phyloP scores from a whole-genome alignment of 371 early-diverging fungal genomes.

The Circinella minor region DNA sequence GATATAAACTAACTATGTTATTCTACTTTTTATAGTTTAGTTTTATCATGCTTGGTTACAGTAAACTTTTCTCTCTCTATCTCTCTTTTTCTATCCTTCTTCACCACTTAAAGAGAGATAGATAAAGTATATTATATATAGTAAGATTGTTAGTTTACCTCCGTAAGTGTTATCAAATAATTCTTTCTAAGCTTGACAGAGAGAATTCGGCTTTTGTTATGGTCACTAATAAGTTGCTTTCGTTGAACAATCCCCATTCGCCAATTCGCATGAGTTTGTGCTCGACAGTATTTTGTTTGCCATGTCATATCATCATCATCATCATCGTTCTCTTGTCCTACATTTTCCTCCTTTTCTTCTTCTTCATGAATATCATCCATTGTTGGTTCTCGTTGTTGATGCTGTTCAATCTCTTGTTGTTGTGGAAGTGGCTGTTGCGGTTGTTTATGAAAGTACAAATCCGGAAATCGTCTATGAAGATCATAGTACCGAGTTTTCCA shows the following conservation, averaged over 20 bases:
- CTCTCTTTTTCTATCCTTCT: no score
- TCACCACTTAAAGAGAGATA: not conserved
- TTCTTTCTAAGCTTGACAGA: conserved; percentile 40
- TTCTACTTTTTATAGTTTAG: conserved; percentile 28
- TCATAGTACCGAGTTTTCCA: conserved; percentile 36
- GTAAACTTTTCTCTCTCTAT: no score
- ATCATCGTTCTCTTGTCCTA: not conserved
- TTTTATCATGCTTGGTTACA: no score
- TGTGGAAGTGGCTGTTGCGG: not conserved
- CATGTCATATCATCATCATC: conserved; percentile 25
- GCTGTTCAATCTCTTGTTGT: not conserved
- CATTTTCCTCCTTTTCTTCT: not conserved
- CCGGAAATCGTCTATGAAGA: conserved; percentile 32
- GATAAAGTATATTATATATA: not conserved
- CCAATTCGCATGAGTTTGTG: conserved; percentile 46
- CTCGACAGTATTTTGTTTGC: conserved; percentile 46
- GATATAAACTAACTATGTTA: conserved; percentile 39
- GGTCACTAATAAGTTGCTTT: conserved; percentile 26
- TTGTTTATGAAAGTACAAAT: conserved; percentile 38
- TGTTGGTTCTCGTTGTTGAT: not conserved
- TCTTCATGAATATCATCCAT: no score
- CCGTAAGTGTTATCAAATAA: conserved; percentile 40
- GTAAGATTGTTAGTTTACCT: conserved; percentile 26
- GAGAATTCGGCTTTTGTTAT: conserved; percentile 33
- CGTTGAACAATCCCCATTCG: conserved; percentile 46